Evolutionary conservation across 2,329 filamentous ascomycete genomes (phyloP).

Genomic region (Aschersonia sp.): DNA sequence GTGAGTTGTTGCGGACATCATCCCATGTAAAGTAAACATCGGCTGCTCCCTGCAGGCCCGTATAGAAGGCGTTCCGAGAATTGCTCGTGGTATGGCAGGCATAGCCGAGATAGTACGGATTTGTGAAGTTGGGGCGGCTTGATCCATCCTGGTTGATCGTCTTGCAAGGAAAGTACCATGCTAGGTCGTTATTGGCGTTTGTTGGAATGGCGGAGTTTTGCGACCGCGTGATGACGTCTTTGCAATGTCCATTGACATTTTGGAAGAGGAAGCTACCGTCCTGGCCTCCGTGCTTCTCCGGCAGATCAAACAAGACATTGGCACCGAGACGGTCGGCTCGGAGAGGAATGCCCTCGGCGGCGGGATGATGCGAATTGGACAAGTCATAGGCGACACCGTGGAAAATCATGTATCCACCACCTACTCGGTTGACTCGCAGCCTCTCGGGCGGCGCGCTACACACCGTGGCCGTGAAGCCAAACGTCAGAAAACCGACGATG

Average conservation of each 20-base stretch:
- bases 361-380: slow-evolving; percentile 60
- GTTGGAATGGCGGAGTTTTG: slow-evolving; percentile 65
- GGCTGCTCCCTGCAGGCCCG: slow-evolving; percentile 48
- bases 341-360: slow-evolving; percentile 61
- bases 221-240: slow-evolving; percentile 66
- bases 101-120: slow-evolving; percentile 69
- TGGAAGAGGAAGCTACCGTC: slow-evolving; percentile 97
- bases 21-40: slow-evolving; percentile 96
- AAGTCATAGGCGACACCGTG: slow-evolving; percentile 86
- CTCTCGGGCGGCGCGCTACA: slow-evolving; percentile 61
- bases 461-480: slow-evolving; percentile 84
- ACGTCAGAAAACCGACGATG: slow-evolving; percentile 88
- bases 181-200: slow-evolving; percentile 57
- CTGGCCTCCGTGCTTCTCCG: slow-evolving; percentile 67
- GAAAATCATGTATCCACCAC: slow-evolving; percentile 81
- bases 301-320: slow-evolving; percentile 80
- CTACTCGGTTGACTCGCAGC: slow-evolving; percentile 71
- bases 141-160: slow-evolving; percentile 92
- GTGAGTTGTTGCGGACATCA: slow-evolving; percentile 74
- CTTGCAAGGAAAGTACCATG: slow-evolving; percentile 94
- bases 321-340: slow-evolving; percentile 32
- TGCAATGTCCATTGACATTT: slow-evolving; percentile 95
- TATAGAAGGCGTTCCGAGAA: slow-evolving; percentile 64
- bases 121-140: slow-evolving; percentile 56
- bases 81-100: slow-evolving; percentile 66